These are phyloP conservation scores for Stereocaulon alpinum DNA, from an alignment of 495 filamentous ascomycete species.

Conservation along the genomic window DNA sequence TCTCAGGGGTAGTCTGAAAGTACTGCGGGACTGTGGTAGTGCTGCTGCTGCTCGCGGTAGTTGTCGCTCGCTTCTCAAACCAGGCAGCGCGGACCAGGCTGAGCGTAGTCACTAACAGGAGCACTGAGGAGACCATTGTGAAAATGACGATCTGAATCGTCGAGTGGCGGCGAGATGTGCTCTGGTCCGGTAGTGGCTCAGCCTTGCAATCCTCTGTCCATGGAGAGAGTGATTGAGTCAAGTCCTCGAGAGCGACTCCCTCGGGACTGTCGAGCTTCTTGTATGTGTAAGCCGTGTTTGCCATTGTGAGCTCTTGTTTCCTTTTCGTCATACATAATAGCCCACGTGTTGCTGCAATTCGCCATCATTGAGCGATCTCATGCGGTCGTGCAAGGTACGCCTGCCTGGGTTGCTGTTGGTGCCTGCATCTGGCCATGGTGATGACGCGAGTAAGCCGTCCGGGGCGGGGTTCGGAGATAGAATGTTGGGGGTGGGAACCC, in stretches of 20 bases:
- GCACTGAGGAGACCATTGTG: slow-evolving; percentile 4
- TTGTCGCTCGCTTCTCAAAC: slow-evolving; percentile 14
- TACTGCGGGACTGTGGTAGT: slow-evolving; percentile 37
- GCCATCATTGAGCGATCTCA: slow-evolving; percentile 4
- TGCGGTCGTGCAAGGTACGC: slow-evolving; percentile 7
- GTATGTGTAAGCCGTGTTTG: slow-evolving; percentile 9
- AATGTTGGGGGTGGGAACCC: too few relatives aligned
- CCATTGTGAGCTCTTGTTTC: background rate
- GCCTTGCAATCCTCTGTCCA: background rate
- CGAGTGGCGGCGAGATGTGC: background rate
- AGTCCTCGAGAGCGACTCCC: slow-evolving; percentile 1
- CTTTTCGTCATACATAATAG: slow-evolving; percentile 9
- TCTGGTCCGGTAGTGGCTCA: background rate
- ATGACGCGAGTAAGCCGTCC: slow-evolving; percentile 4
- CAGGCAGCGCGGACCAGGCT: slow-evolving; percentile 11
- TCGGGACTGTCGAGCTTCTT: slow-evolving; percentile 16
- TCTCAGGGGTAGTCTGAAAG: slow-evolving; percentile 42
- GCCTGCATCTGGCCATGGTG: background rate
- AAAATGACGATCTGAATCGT: background rate
- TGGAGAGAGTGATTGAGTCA: background rate
- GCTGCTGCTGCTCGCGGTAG: slow-evolving; percentile 11
- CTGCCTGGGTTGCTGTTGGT: background rate
- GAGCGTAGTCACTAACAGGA: slow-evolving; percentile 12
- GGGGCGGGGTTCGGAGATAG: too few relatives aligned
- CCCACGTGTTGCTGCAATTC: slow-evolving; percentile 4